Conservation (phyloP, 225 moss, liverwort and hornwort species). For the Climacium dendroides region DNA sequence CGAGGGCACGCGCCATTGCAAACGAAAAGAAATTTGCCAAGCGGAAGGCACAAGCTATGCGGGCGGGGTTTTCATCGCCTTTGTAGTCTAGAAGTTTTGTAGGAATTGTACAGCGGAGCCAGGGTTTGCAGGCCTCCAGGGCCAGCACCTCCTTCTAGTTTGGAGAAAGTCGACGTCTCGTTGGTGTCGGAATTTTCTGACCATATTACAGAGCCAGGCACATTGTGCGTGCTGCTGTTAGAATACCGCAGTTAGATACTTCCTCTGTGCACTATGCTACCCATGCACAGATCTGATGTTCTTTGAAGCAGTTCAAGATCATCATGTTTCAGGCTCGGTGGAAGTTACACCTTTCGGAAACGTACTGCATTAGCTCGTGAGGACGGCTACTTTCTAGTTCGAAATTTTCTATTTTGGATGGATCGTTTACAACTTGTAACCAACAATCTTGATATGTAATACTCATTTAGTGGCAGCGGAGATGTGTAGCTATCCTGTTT, state of each 20-base stretch:
- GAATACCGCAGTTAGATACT: neutral
- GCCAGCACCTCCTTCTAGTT: neutral
- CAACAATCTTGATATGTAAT: neutral
- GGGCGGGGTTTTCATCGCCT: conserved; percentile 13
- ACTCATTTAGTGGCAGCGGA: neutral
- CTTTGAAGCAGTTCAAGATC: neutral
- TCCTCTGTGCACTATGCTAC: neutral
- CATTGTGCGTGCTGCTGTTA: neutral
- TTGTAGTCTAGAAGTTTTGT: neutral
- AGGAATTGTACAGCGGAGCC: conserved; percentile 2
- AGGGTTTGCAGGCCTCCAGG: neutral
- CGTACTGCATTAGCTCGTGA: neutral
- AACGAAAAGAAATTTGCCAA: conserved; percentile 26
- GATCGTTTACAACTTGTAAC: neutral
- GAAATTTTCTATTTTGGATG: neutral
- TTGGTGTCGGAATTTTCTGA: neutral
- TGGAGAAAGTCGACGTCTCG: neutral
- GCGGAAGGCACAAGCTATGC: conserved; percentile 10
- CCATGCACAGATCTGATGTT: neutral
- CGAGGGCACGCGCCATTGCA: conserved; percentile 18
- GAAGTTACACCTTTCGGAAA: neutral
- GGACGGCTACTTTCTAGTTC: neutral
- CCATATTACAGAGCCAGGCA: neutral
- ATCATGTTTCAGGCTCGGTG: neutral
- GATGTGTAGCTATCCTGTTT: neutral